These are phyloP conservation scores for Lichina pygmaea DNA, from an alignment of 495 filamentous ascomycete species.

Conservation along the genomic window DNA sequence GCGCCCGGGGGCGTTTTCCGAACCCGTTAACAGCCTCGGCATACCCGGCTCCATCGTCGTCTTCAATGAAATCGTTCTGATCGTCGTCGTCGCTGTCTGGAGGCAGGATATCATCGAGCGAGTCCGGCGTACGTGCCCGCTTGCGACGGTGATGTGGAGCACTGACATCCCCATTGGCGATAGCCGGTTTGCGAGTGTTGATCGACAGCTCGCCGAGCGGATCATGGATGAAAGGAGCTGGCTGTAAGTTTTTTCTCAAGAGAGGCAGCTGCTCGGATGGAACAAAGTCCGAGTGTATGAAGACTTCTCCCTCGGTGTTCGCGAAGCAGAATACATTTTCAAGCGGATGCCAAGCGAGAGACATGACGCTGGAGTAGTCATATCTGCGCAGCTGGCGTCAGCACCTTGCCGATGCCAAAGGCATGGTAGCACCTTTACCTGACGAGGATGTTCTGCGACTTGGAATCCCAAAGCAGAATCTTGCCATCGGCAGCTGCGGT, in stretches of 20 bases:
- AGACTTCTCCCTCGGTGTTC: conserved; percentile 71
- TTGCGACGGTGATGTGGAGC: conserved; percentile 7
- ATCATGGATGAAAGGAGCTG: conserved; percentile 67
- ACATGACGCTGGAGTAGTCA: conserved; percentile 55
- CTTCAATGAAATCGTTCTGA: conserved; percentile 64
- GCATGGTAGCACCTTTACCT: conserved; percentile 5
- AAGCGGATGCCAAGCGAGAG: conserved; percentile 71
- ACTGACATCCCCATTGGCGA: conserved; percentile 1
- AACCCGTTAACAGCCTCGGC: conserved; percentile 32
- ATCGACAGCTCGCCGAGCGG: conserved; percentile 44
- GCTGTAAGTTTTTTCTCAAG: conserved; percentile 32
- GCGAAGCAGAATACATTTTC: conserved; percentile 76
- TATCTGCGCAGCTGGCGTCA: conserved; percentile 16
- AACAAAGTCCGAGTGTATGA: conserved; percentile 61
- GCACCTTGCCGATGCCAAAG: neutral
- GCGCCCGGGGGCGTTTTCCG: conserved; percentile 28
- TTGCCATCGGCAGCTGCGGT: conserved; percentile 63
- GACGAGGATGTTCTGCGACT: conserved; percentile 50
- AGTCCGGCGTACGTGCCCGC: conserved; percentile 23
- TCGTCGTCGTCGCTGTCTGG: conserved; percentile 13
- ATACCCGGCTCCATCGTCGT: conserved; percentile 91
- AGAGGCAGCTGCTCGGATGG: conserved; percentile 31
- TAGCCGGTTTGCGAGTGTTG: conserved; percentile 26
- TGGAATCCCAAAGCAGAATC: conserved; percentile 69
- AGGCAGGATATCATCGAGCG: conserved; percentile 27